Percentiles rank a stretch among this genome's conserved stretches.
Evolutionary conservation across 2,329 filamentous ascomycete genomes (phyloP).

Genomic region (Beauveria sp.): DNA sequence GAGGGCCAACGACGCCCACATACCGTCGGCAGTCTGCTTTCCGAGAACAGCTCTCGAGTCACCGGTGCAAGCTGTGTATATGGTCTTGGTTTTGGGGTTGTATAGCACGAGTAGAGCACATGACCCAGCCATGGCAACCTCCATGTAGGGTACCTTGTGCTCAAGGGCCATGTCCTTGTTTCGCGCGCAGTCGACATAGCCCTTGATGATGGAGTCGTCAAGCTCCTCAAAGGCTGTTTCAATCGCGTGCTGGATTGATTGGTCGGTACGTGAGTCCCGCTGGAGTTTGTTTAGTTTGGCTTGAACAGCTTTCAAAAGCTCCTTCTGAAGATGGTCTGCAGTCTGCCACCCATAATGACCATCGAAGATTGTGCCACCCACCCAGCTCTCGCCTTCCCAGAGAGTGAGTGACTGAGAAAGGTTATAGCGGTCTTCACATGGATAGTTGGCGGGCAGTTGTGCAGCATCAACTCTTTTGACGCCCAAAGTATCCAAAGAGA

Average conservation of each 20-base stretch:
- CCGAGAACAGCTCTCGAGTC: conserved; percentile 56
- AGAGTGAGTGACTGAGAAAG: background rate
- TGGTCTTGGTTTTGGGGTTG: conserved; percentile 38
- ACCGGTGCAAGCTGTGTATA: conserved; percentile 54
- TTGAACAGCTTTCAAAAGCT: conserved; percentile 24
- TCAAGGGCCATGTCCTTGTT: conserved; percentile 15
- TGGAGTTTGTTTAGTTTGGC: background rate
- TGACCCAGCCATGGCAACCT: conserved; percentile 34
- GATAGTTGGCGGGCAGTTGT: background rate
- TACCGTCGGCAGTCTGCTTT: conserved; percentile 26
- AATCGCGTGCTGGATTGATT: background rate
- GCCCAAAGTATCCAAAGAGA: background rate
- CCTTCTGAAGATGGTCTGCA: conserved; percentile 22
- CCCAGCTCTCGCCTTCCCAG: conserved; percentile 18
- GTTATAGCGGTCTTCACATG: conserved; percentile 1
- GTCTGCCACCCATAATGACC: conserved; percentile 29
- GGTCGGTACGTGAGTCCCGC: background rate
- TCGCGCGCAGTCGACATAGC: conserved; percentile 13
- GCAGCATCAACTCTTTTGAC: background rate
- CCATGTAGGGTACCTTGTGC: conserved; percentile 15
- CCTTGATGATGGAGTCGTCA: conserved; percentile 42
- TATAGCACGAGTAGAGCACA: conserved; percentile 53
- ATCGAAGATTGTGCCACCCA: conserved; percentile 28
- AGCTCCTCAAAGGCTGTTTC: conserved; percentile 26
- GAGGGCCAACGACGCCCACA: conserved; percentile 42